These are phyloP conservation scores for Malassezia sp. DNA, from an alignment of 1,284 basidiomycete genomes.

Conservation along the genomic window DNA sequence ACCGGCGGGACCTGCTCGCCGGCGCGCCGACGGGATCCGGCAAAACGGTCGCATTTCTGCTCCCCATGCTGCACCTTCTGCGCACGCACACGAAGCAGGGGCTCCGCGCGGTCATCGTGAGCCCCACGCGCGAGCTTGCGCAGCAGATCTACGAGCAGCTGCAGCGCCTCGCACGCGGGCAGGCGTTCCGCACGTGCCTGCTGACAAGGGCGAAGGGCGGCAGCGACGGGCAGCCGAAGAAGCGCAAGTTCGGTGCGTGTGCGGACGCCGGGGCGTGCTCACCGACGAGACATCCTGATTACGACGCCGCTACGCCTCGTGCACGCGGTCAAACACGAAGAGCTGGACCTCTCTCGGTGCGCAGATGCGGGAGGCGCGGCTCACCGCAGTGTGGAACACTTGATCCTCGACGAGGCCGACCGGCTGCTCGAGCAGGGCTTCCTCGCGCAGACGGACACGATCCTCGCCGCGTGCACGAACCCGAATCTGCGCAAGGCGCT, in stretches of 20 bases:
- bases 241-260: too few species aligned
- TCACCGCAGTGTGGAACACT: slow-evolving; percentile 28
- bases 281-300: slow-evolving; percentile 41
- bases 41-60: slow-evolving; percentile 41
- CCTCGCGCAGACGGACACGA: slow-evolving; percentile 73
- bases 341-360: slow-evolving; percentile 29
- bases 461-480: slow-evolving; percentile 69
- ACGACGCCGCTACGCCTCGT: slow-evolving; percentile 42
- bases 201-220: slow-evolving; percentile 22
- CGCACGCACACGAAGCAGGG: slow-evolving; percentile 19
- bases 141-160: slow-evolving; percentile 42
- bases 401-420: slow-evolving; percentile 43
- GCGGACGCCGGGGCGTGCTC: too few species aligned
- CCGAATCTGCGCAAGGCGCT: slow-evolving; percentile 69
- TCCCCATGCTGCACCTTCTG: slow-evolving; percentile 35
- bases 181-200: slow-evolving; percentile 30
- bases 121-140: slow-evolving; percentile 41
- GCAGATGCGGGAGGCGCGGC: too few species aligned
- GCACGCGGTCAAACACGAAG: slow-evolving; percentile 35
- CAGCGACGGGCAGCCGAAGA: slow-evolving; percentile 16
- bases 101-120: slow-evolving; percentile 37
- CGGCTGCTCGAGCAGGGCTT: slow-evolving; percentile 74
- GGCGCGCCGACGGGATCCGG: slow-evolving; percentile 42
- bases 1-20: slow-evolving; percentile 32
- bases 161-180: slow-evolving; percentile 19